phyloP scores from a whole-genome alignment of 805 yeast species.

The Lachancea meyersii region DNA sequence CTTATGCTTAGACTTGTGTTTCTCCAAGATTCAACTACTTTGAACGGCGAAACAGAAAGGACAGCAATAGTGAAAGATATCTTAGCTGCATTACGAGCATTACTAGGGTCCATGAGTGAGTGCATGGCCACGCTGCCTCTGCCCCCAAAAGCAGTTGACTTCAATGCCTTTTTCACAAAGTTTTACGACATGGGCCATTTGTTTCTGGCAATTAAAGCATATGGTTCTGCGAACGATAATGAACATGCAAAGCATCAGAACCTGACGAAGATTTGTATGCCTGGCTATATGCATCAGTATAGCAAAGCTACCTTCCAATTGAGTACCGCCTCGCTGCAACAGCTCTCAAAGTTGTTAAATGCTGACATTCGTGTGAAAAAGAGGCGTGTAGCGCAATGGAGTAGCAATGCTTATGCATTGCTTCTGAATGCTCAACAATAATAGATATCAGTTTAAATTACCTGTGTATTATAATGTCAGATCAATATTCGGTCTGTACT shows the following conservation, averaged over 20 bases:
- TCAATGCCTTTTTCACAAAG: neutral
- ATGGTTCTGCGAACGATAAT: neutral
- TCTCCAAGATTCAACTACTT: neutral
- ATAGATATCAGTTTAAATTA: no score
- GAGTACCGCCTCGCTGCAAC: neutral
- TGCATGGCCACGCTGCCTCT: conserved; percentile 2
- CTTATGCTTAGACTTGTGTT: conserved; percentile 5
- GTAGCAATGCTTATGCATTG: no score
- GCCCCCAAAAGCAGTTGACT: neutral
- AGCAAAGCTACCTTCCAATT: conserved; percentile 1
- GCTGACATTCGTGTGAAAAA: no score
- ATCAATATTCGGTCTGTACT: no score
- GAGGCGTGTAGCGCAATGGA: no score
- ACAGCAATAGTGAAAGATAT: neutral
- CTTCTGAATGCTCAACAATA: no score
- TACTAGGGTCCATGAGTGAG: neutral
- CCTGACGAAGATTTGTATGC: conserved; percentile 1
- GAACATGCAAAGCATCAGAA: neutral
- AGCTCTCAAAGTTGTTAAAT: neutral
- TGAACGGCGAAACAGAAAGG: neutral
- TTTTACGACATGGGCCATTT: neutral
- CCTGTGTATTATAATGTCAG: no score
- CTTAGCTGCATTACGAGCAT: neutral
- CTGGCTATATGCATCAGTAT: conserved; percentile 4
- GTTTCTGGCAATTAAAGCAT: neutral